These are phyloP conservation scores for Yamadazyma aaseri DNA, from an alignment of 1,139 yeast genomes.

Conservation along the genomic window DNA sequence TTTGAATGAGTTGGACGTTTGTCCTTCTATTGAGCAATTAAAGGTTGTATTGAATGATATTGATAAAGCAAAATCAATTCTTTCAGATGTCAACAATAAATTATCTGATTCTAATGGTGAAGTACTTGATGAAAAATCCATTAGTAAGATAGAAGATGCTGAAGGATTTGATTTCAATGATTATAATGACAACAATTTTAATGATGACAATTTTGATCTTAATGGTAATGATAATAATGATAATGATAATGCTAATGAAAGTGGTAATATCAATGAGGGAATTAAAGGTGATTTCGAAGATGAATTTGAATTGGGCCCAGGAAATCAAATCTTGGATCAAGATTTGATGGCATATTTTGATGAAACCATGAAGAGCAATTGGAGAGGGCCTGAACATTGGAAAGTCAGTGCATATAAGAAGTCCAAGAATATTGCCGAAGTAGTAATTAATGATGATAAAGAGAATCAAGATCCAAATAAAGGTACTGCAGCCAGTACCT, in stretches of 20 bases:
- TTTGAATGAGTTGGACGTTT: slow-evolving; percentile 45
- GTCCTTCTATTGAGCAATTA: slow-evolving; percentile 63
- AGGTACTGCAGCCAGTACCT: slow-evolving; percentile 6
- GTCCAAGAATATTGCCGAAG: slow-evolving; percentile 20
- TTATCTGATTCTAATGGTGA: slow-evolving; percentile 17
- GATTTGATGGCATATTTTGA: slow-evolving; percentile 82
- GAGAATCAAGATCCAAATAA: slow-evolving; percentile 7
- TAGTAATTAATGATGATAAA: slow-evolving; percentile 10
- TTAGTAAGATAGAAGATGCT: slow-evolving; percentile 15
- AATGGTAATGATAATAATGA: slow-evolving; percentile 18
- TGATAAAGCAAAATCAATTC: slow-evolving; percentile 51
- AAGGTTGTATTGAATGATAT: slow-evolving; percentile 59
- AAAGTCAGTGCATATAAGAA: slow-evolving; percentile 61
- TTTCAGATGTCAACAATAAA: slow-evolving; percentile 46
- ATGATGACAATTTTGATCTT: slow-evolving; percentile 19
- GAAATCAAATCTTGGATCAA: slow-evolving; percentile 49
- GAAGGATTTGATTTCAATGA: slow-evolving; percentile 24
- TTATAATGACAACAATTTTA: slow-evolving; percentile 35
- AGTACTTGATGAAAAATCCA: slow-evolving; percentile 15
- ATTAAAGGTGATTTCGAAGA: slow-evolving; percentile 10
- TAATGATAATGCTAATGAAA: slow-evolving; percentile 17
- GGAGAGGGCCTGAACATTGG: slow-evolving; percentile 98
- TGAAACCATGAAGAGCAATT: slow-evolving; percentile 61
- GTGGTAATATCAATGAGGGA: slow-evolving; percentile 13
- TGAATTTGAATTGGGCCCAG: slow-evolving; percentile 19